Percentiles rank a stretch among this genome's conserved stretches.
Conservation (phyloP, 2,329 filamentous ascomycete species). For the Pseudocercospora vitis region DNA sequence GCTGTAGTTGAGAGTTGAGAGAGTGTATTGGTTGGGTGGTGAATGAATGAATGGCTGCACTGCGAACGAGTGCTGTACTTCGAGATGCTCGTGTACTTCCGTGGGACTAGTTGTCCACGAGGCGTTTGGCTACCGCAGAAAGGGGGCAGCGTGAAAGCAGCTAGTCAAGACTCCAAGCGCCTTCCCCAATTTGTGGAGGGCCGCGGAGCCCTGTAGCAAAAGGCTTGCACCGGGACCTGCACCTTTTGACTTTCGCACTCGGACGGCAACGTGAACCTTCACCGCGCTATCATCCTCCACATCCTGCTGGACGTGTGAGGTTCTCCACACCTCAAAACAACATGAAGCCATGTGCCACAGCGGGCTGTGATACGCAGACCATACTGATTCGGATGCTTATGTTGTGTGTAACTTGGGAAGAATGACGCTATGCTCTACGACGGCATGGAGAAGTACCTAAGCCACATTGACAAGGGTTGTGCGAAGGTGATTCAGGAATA, state of each 20-base stretch:
- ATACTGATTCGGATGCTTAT: slow-evolving; percentile 46
- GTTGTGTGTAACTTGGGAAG: slow-evolving; percentile 44
- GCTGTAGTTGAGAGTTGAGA: slow-evolving; percentile 7
- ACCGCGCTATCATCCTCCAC: slow-evolving; percentile 45
- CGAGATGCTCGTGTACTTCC: background rate
- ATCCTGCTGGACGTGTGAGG: no score
- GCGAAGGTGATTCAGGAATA: no score
- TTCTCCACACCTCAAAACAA: no score
- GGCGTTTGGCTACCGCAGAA: no score
- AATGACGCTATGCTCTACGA: slow-evolving; percentile 7
- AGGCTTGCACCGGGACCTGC: no score
- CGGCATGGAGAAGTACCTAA: slow-evolving; percentile 44
- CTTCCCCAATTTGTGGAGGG: background rate
- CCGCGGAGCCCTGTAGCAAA: background rate
- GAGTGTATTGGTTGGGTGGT: slow-evolving; percentile 8
- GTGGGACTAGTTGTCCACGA: no score
- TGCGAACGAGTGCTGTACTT: background rate
- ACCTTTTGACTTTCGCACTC: background rate
- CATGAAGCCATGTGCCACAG: slow-evolving; percentile 46
- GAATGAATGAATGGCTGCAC: slow-evolving; percentile 16
- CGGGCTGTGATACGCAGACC: slow-evolving; percentile 30
- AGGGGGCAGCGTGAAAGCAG: slow-evolving; percentile 2
- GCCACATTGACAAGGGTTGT: slow-evolving; percentile 46
- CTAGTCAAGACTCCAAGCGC: background rate
- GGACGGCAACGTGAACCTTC: slow-evolving; percentile 42